phyloP scores from a whole-genome alignment of 108 stramenopile species.

The Skeletonema potamos region DNA sequence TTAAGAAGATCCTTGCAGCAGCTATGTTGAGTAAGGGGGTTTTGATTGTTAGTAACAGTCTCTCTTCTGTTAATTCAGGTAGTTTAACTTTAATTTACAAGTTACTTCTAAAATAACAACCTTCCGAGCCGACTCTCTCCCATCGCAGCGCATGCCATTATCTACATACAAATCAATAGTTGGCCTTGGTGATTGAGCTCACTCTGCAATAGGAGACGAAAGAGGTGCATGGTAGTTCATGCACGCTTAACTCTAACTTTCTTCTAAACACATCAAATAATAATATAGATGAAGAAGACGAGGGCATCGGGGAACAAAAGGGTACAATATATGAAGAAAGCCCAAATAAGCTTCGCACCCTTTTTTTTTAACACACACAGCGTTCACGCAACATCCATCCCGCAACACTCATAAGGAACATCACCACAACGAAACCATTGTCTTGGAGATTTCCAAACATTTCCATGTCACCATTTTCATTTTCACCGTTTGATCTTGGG shows the following conservation, averaged over 20 bases:
- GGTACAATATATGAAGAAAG: too few relatives aligned
- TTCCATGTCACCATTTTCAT: slow-evolving; percentile 69
- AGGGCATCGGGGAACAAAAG: background rate
- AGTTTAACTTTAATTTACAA: background rate
- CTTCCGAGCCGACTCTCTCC: background rate
- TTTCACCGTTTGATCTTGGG: slow-evolving; percentile 35
- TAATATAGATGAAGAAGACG: background rate
- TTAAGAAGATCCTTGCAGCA: too few relatives aligned
- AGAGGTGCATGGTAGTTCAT: too few relatives aligned
- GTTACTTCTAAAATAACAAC: background rate
- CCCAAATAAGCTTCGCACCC: background rate
- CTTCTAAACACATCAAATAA: background rate
- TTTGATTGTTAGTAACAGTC: too few relatives aligned
- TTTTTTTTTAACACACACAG: slow-evolving; percentile 63
- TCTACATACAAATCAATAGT: too few relatives aligned
- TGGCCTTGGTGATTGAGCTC: background rate
- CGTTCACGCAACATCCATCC: slow-evolving; percentile 79
- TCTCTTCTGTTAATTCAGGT: background rate
- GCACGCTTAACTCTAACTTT: too few relatives aligned
- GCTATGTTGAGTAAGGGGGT: too few relatives aligned
- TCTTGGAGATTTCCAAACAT: slow-evolving; percentile 77
- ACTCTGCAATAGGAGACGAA: background rate
- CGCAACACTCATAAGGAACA: slow-evolving; percentile 82
- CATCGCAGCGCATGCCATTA: background rate
- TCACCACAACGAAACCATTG: slow-evolving; percentile 72